Evolutionary conservation across 2,329 filamentous ascomycete genomes (phyloP), one percentile per base, ranked within the genome.

Genomic region (Penicillium nordicum): DNA sequence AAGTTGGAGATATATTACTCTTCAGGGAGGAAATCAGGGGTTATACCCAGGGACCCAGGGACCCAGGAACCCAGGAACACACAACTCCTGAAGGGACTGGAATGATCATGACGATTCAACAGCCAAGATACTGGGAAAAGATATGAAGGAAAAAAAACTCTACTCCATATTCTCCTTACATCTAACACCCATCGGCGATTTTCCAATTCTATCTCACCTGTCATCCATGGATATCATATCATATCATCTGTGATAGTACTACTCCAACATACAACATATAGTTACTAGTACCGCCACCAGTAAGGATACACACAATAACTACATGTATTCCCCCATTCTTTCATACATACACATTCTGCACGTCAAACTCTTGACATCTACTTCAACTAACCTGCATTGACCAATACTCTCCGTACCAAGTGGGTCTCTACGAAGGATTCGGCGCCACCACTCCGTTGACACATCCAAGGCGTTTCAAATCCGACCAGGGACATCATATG

Each of bases 291-390:
- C 40, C 11, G 30, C 30, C 40, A 52, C 53, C 55, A 30, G 58
- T 50, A 61, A 62, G 60, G 58, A 48, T 41, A 50, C 40, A 46
- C 45, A 47, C 46, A 53, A 30, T 30, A 40, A 18, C 18, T 18
- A 18, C 18, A 18, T 18, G 18, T 18, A 2, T 37, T 36, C 30
- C 53, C 47, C 47, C 32, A 48, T 23, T 44, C 25, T 51, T 40
- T 9, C n/a, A 27, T 23, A n/a, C 29, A 38, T 46, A 14, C 42
- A 27, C 32, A 41, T 29, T 46, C 34, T 36, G 43, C 43, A 46
- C 12, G 43, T 45, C 29, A 51, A 52, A 5, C 21, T 55, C 23
- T 50, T 27, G 38, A 43, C 36, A 37, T 5, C 40, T 40, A 14
- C n/a, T 27, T 34, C 14, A 30, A 27, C 25, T 23, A 6, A n/a